phyloP scores from a whole-genome alignment of 495 filamentous ascomycete species.

The Filosporella fistucella region DNA sequence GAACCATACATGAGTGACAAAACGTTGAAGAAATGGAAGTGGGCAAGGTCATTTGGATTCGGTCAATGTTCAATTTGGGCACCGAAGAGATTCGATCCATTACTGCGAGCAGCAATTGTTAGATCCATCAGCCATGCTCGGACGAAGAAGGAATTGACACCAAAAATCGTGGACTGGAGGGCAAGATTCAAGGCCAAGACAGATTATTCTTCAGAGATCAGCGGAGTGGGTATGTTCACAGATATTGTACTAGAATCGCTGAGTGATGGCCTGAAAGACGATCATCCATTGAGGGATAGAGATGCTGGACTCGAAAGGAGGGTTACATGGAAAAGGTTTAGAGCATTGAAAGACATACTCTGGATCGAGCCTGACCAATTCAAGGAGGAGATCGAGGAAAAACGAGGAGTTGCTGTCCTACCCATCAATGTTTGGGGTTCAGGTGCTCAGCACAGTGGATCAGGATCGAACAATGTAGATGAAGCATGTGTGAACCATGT shows the following conservation, averaged over 20 bases:
- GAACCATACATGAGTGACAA: conserved; percentile 41
- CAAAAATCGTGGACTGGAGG: no score
- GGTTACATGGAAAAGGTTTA: conserved; percentile 41
- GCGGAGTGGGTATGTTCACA: conserved; percentile 37
- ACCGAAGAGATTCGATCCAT: conserved; percentile 6
- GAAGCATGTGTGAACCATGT: conserved; percentile 40
- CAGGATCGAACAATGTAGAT: conserved; percentile 27
- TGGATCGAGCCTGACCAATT: conserved; percentile 26
- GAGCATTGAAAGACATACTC: conserved; percentile 26
- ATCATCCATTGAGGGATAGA: conserved; percentile 26
- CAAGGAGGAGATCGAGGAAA: conserved; percentile 24
- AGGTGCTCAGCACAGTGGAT: conserved; percentile 37
- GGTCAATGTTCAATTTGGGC: not conserved
- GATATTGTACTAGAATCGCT: conserved; percentile 35
- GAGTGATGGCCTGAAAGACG: conserved; percentile 29
- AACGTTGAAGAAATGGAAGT: not conserved
- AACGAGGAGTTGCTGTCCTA: conserved; percentile 36
- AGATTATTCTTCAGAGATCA: conserved; percentile 24
- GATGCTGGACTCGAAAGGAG: conserved; percentile 28
- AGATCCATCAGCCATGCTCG: conserved; percentile 6
- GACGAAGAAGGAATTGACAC: not conserved
- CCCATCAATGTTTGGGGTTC: conserved; percentile 41
- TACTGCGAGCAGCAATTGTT: conserved; percentile 8
- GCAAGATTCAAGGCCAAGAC: conserved; percentile 6
- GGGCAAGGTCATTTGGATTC: conserved; percentile 4